Percentiles rank a stretch among this genome's conserved stretches.
These are phyloP conservation scores for Mycogone perniciosa DNA, from an alignment of 2,329 filamentous ascomycete species.

Conservation along the genomic window DNA sequence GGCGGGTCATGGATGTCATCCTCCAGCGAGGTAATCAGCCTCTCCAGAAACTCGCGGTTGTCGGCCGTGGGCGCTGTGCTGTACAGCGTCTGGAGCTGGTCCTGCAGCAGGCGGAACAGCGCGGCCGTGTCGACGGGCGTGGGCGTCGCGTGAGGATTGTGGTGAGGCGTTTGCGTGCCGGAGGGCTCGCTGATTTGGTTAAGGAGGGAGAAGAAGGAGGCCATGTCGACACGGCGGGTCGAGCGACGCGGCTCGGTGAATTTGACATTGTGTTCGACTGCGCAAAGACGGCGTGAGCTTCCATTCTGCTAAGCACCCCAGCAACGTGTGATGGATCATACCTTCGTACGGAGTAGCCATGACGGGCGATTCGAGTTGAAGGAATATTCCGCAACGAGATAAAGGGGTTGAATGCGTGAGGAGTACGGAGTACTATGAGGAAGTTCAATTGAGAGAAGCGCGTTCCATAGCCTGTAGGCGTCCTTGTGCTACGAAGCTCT, in stretches of 20 bases:
- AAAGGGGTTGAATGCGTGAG: no score
- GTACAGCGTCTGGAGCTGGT: conserved; percentile 49
- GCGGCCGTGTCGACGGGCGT: conserved; percentile 53
- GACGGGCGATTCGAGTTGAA: conserved; percentile 14
- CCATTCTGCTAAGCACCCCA: not conserved
- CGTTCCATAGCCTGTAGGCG: not conserved
- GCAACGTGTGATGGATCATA: conserved; percentile 16
- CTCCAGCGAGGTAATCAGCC: conserved; percentile 43
- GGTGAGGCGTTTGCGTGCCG: conserved; percentile 30
- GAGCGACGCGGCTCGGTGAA: conserved; percentile 32
- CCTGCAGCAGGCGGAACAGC: conserved; percentile 51
- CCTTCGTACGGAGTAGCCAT: conserved; percentile 56
- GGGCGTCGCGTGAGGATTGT: conserved; percentile 52
- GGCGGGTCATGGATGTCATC: conserved; percentile 48
- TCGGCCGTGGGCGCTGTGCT: conserved; percentile 40
- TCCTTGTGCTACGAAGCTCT: not conserved
- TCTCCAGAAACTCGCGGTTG: conserved; percentile 45
- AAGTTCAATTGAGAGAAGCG: not conserved
- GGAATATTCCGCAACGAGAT: not conserved
- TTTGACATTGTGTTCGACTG: conserved; percentile 61
- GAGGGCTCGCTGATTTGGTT: conserved; percentile 41
- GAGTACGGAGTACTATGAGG: not conserved
- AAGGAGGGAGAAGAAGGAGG: conserved; percentile 54
- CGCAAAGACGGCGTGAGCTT: not conserved
- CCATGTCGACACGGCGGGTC: conserved; percentile 56